These are phyloP conservation scores for Neofusicoccum cordaticola DNA, from an alignment of 2,329 filamentous ascomycete species.

Conservation along the genomic window DNA sequence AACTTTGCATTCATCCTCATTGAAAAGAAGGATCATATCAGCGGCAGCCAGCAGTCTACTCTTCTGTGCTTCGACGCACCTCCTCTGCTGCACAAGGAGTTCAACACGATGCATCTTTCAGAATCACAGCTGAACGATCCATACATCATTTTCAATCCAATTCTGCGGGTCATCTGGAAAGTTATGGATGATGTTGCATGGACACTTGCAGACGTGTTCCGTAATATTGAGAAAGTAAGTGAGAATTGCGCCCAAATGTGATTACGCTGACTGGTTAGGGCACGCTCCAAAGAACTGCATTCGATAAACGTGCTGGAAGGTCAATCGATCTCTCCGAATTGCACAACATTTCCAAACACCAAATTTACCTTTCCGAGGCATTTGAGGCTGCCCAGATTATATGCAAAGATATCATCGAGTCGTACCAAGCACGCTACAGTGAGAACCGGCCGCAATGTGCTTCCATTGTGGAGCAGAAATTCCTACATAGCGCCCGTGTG, in stretches of 20 bases:
- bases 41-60: slow-evolving; percentile 13
- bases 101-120: slow-evolving; percentile 15
- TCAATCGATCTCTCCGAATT: slow-evolving; percentile 29
- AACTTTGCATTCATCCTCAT: background rate
- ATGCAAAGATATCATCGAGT: slow-evolving; percentile 24
- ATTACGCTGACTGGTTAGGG: slow-evolving; percentile 21
- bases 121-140: background rate
- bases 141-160: background rate
- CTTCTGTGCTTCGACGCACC: slow-evolving; percentile 31
- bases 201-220: slow-evolving; percentile 30
- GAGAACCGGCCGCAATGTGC: background rate
- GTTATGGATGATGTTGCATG: slow-evolving; percentile 31
- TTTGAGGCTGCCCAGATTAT: slow-evolving; percentile 30
- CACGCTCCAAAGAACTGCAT: slow-evolving; percentile 24
- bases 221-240: slow-evolving; percentile 30
- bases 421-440: slow-evolving; percentile 16
- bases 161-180: slow-evolving; percentile 32
- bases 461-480: slow-evolving; percentile 17
- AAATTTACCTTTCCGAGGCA: slow-evolving; percentile 37
- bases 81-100: slow-evolving; percentile 20
- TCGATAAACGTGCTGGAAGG: slow-evolving; percentile 21
- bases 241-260: background rate
- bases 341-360: slow-evolving; percentile 41
- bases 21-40: background rate
- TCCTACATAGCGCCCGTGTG: slow-evolving; percentile 26